Percentiles rank a stretch among this genome's conserved stretches.
Conservation (phyloP, 768 basidiomycete genomes). For the Collybia sordida region DNA sequence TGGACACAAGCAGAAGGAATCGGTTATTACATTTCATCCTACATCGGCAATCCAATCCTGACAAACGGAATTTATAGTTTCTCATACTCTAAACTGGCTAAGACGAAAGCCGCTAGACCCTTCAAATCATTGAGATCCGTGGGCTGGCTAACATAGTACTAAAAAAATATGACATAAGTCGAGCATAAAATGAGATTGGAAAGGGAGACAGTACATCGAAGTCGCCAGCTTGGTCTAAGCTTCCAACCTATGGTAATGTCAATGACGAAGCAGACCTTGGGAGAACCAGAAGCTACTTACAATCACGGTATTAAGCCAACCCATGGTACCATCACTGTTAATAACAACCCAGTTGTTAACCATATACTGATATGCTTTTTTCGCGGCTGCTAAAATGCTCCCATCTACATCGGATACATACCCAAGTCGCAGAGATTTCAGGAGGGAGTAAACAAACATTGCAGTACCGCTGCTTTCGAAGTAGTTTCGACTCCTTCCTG, state of each 20-base stretch:
- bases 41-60: no score
- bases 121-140: constrained; percentile 44
- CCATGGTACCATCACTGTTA: constrained; percentile 43
- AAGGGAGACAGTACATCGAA: constrained; percentile 28
- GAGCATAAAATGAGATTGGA: background rate
- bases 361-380: constrained; percentile 43
- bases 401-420: constrained; percentile 38
- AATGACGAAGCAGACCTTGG: background rate
- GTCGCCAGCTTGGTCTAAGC: constrained; percentile 34
- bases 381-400: constrained; percentile 33
- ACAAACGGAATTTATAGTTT: constrained; percentile 12
- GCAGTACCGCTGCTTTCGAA: constrained; percentile 47
- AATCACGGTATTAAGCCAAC: constrained; percentile 44
- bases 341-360: constrained; percentile 36
- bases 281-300: constrained; percentile 20
- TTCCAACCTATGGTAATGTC: constrained; percentile 33
- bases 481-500: constrained; percentile 43
- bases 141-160: constrained; percentile 45
- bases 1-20: no score
- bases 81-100: constrained; percentile 47
- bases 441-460: constrained; percentile 47
- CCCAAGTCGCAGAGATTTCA: constrained; percentile 44
- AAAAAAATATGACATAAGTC: background rate
- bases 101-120: constrained; percentile 42
- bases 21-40: no score